Evolutionary conservation across 2,329 filamentous ascomycete genomes (phyloP).

Genomic region (Helotiales sp.): DNA sequence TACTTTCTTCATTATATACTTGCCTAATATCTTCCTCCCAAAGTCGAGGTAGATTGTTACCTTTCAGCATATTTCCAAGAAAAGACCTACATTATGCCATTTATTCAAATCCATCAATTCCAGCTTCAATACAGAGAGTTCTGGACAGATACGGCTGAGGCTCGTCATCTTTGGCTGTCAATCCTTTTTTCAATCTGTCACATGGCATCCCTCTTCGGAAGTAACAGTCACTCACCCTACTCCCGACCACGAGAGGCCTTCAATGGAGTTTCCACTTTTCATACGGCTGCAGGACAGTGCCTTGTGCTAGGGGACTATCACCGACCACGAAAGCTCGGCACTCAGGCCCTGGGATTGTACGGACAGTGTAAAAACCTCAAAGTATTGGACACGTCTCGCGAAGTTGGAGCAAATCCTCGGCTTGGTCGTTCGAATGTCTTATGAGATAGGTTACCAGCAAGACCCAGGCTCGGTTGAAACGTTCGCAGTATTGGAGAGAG

Average conservation of each 20-base stretch:
- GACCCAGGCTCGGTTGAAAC: slow-evolving; percentile 31
- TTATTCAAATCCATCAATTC: slow-evolving; percentile 34
- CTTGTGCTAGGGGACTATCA: slow-evolving; percentile 37
- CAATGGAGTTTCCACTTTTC: slow-evolving; percentile 8
- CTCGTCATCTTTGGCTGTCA: slow-evolving; percentile 35
- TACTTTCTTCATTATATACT: slow-evolving; percentile 28
- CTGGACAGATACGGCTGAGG: slow-evolving; percentile 23
- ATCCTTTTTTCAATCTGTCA: slow-evolving; percentile 36
- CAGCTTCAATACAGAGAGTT: slow-evolving; percentile 35
- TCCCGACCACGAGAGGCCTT: neutral
- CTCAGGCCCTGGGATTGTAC: slow-evolving; percentile 37
- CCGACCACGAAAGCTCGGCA: slow-evolving; percentile 32
- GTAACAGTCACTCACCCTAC: neutral
- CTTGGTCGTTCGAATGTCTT: slow-evolving; percentile 37
- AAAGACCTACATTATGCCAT: slow-evolving; percentile 29
- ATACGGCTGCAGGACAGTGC: slow-evolving; percentile 33
- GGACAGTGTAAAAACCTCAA: slow-evolving; percentile 36
- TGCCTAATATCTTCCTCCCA: slow-evolving; percentile 31
- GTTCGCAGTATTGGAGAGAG: slow-evolving; percentile 38
- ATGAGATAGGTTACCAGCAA: slow-evolving; percentile 41
- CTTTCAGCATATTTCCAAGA: slow-evolving; percentile 32
- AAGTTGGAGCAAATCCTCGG: slow-evolving; percentile 37
- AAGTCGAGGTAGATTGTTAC: slow-evolving; percentile 28
- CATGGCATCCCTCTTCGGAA: slow-evolving; percentile 23
- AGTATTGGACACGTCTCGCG: slow-evolving; percentile 37